phyloP scores from a whole-genome alignment of 2,329 filamentous ascomycete genomes.

The Neodidymelliopsis sp. region DNA sequence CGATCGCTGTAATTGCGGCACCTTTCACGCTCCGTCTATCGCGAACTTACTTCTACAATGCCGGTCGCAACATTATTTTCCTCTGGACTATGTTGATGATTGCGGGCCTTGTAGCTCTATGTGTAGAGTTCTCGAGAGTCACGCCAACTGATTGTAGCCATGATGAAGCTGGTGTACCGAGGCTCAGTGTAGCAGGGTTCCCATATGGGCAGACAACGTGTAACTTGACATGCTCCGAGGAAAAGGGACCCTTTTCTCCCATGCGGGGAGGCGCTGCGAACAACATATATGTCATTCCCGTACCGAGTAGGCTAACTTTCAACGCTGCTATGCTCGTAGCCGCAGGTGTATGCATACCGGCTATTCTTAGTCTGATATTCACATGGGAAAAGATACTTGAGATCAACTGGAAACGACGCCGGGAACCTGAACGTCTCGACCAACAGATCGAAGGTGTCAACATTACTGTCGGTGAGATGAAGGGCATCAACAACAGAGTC shows the following conservation, averaged over 20 bases:
- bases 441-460: slow-evolving; percentile 62
- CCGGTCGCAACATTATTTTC: slow-evolving; percentile 71
- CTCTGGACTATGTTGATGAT: slow-evolving; percentile 69
- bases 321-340: slow-evolving; percentile 67
- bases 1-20: slow-evolving; percentile 70
- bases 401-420: slow-evolving; percentile 64
- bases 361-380: slow-evolving; percentile 66
- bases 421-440: slow-evolving; percentile 46
- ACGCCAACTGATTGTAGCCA: slow-evolving; percentile 54
- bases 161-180: slow-evolving; percentile 49
- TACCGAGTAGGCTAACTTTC: slow-evolving; percentile 64
- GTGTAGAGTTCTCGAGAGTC: slow-evolving; percentile 69
- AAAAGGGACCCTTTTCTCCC: slow-evolving; percentile 60
- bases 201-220: slow-evolving; percentile 56
- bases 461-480: slow-evolving; percentile 61
- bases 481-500: slow-evolving; percentile 47
- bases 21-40: slow-evolving; percentile 69
- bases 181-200: slow-evolving; percentile 54
- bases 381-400: slow-evolving; percentile 71
- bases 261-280: slow-evolving; percentile 64
- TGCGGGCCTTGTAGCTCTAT: slow-evolving; percentile 66
- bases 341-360: slow-evolving; percentile 70
- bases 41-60: slow-evolving; percentile 68
- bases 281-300: slow-evolving; percentile 69
- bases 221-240: slow-evolving; percentile 56